Base-by-base conservation (phyloP, 2,329 filamentous ascomycete species). In the Talaromyces sp. region DNA sequence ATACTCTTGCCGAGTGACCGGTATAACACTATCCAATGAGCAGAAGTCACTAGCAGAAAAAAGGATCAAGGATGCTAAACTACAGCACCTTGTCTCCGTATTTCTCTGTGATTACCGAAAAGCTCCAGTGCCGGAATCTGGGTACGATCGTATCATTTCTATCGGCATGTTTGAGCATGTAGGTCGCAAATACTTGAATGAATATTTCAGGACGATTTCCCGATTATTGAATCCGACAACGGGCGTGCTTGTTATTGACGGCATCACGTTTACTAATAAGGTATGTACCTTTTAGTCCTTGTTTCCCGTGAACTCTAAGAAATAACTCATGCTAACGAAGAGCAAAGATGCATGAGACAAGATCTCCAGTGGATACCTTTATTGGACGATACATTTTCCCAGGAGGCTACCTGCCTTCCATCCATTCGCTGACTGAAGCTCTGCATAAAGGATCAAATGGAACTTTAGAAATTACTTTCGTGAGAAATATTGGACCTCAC, bases 161-260 rank as follows among this genome's bases (percentile, higher is more conserved):
- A 90, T 92, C 65, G 90, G 92, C 73, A 92, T 92, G 90, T 79
- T 92, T 25, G 90, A 92, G 78, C 88, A 88, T 1, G 90, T 92
- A 0, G 90, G 90, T 3, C 80, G 84, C 61, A 87, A 90, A 71
- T 91, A 86, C 69, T 75, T 92, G 37, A 80, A 83, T 22, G 88
- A 85, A 1, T 92, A 91, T 72, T 92, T 92, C 72, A 77, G 80
- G 19, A 86, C 85, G 68, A 81, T 92, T 60, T 80, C 91, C 69
- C 80, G 80, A 64, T 74, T 91, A 37, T 75, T 92, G 50, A 91
- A 92, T 75, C 82, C 81, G 57, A 82, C 31, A 84, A 54, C 50
- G 3, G 50, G 31, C 2, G 17, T 37, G 17, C 91, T 50, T 88
- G 85, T 89, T 57, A 90, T 92, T 75, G 90, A 54, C 74, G 91